Conservation (phyloP, 371 early-diverging fungal species). For the Chytridiales sp. region DNA sequence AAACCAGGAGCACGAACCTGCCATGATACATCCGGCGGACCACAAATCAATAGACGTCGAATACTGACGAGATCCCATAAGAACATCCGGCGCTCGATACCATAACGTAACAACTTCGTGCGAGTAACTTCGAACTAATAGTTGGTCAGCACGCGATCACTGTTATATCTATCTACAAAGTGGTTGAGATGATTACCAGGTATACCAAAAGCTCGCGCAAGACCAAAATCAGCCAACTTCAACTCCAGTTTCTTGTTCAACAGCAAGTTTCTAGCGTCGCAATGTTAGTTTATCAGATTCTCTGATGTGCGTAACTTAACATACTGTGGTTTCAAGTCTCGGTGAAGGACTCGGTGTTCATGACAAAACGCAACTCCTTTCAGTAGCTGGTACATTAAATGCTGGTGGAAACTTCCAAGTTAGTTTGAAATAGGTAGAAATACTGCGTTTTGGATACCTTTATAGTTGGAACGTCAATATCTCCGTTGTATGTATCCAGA, state of each 20-base stretch:
- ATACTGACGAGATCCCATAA: slow-evolving; percentile 94
- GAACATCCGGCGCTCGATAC: slow-evolving; percentile 96
- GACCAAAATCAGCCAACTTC: slow-evolving; percentile 93
- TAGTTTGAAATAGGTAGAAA: slow-evolving; percentile 12
- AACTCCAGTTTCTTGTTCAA: slow-evolving; percentile 85
- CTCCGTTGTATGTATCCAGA: slow-evolving; percentile 65
- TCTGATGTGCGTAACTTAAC: neutral
- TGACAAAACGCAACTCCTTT: slow-evolving; percentile 94
- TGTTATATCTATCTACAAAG: neutral
- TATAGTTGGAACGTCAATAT: slow-evolving; percentile 38
- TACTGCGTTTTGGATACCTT: slow-evolving; percentile 56
- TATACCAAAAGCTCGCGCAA: slow-evolving; percentile 95
- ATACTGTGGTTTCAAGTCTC: slow-evolving; percentile 92
- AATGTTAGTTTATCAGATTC: slow-evolving; percentile 33
- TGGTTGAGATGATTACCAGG: slow-evolving; percentile 43
- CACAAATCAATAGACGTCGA: slow-evolving; percentile 98
- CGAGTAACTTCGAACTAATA: slow-evolving; percentile 85
- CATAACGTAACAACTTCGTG: slow-evolving; percentile 97
- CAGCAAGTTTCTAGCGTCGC: slow-evolving; percentile 74
- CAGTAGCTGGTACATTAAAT: slow-evolving; percentile 85
- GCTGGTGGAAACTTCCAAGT: slow-evolving; percentile 14
- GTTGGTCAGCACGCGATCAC: slow-evolving; percentile 33
- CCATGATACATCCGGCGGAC: slow-evolving; percentile 98
- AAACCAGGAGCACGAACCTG: slow-evolving; percentile 8
- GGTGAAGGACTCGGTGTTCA: slow-evolving; percentile 90